Evolutionary conservation across 805 yeast genomes (phyloP).

Genomic region (Yarrowia divulgata): DNA sequence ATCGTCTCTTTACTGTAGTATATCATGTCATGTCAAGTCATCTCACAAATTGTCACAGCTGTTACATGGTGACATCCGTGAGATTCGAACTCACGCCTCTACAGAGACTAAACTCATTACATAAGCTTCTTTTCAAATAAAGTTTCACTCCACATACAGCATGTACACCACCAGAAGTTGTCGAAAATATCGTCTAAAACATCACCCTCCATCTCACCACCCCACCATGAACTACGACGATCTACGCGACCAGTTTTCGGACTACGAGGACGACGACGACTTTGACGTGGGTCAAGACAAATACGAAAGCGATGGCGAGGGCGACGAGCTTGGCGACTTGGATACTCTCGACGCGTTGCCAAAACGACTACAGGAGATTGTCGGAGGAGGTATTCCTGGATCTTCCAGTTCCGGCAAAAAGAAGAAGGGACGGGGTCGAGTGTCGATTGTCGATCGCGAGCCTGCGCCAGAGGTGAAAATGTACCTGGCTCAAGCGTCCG

Average conservation of each 20-base stretch:
- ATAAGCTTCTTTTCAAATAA: neutral
- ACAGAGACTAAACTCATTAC: too few relatives aligned
- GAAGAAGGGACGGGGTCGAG: conserved; percentile 50
- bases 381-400: conserved; percentile 43
- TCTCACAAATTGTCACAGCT: too few relatives aligned
- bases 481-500: conserved; percentile 75
- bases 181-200: neutral
- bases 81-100: too few relatives aligned
- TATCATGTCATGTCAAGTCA: too few relatives aligned
- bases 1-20: too few relatives aligned
- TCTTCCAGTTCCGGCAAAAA: neutral
- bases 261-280: conserved; percentile 37
- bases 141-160: neutral
- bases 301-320: conserved; percentile 25
- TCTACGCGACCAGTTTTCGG: conserved; percentile 32
- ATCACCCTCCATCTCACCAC: too few relatives aligned
- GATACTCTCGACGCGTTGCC: conserved; percentile 24
- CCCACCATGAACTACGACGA: conserved; percentile 29
- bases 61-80: too few relatives aligned
- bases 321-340: conserved; percentile 16
- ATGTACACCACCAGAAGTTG: neutral
- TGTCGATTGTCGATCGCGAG: conserved; percentile 48
- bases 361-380: conserved; percentile 34
- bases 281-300: conserved; percentile 8
- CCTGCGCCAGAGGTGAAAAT: conserved; percentile 71